Conservation (phyloP, 192 early-diverging fungal species). For the Coemansia brasiliensis region DNA sequence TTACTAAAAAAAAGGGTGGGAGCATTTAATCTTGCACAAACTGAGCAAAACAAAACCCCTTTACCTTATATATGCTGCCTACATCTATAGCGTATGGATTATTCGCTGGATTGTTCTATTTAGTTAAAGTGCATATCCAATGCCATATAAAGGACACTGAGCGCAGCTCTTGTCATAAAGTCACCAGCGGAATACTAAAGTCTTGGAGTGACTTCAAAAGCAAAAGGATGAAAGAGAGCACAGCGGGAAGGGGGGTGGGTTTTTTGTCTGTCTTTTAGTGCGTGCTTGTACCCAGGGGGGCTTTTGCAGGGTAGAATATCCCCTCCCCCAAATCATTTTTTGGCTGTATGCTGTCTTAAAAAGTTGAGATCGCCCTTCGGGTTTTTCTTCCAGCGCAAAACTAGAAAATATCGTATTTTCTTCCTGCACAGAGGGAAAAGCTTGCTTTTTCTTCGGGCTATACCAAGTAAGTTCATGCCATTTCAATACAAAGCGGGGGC, state of each 20-base stretch:
- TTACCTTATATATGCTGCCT: no score
- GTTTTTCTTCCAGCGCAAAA: background rate
- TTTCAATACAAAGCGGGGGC: background rate
- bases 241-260: no score
- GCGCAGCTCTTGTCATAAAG: background rate
- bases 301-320: background rate
- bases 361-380: background rate
- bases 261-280: no score
- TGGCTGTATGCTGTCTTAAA: background rate
- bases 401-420: conserved; percentile 3
- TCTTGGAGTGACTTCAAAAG: no score
- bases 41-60: no score
- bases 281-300: background rate
- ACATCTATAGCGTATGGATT: no score
- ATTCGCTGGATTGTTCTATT: no score
- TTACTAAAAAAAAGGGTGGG: no score
- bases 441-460: background rate
- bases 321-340: background rate
- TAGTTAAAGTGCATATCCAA: no score
- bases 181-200: no score
- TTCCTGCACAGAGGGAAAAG: background rate
- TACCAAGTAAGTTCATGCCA: background rate
- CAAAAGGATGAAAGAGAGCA: no score
- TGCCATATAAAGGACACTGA: background rate
- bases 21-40: no score